phyloP scores from a whole-genome alignment of 1,284 basidiomycete genomes.

The Singerocomus rubriflavus region DNA sequence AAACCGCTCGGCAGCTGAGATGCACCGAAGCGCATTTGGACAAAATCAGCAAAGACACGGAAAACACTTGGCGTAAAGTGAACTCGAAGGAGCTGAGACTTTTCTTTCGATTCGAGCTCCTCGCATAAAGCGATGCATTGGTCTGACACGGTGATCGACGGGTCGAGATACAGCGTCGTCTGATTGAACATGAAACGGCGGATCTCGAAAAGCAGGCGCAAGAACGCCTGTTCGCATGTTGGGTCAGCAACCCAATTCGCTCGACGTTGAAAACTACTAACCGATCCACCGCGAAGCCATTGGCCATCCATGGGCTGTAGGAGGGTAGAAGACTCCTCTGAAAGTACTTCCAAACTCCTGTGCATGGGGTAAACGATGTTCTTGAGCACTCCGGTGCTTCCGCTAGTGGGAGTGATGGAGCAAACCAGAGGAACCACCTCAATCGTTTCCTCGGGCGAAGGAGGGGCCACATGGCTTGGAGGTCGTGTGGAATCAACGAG shows the following conservation, averaged over 20 bases:
- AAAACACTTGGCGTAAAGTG: conserved; percentile 29
- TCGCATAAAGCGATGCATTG: conserved; percentile 24
- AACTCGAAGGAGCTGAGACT: conserved; percentile 22
- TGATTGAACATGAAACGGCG: conserved; percentile 31
- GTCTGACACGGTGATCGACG: conserved; percentile 23
- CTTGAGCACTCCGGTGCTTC: conserved; percentile 29
- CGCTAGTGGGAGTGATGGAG: conserved; percentile 27
- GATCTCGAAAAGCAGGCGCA: conserved; percentile 29
- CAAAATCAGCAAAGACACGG: conserved; percentile 26
- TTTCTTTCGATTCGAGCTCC: conserved; percentile 23
- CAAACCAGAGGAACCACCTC: conserved; percentile 18
- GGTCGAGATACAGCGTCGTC: conserved; percentile 27
- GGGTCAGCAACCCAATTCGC: not conserved
- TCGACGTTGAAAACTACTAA: conserved; percentile 1
- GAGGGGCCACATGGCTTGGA: conserved; percentile 8
- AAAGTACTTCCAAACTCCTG: conserved; percentile 20
- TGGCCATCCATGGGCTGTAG: conserved; percentile 25
- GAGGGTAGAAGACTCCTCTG: conserved; percentile 26
- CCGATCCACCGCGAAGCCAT: conserved; percentile 29
- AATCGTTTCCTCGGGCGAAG: conserved; percentile 14
- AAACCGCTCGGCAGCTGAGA: conserved; percentile 20
- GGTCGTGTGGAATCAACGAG: conserved; percentile 9
- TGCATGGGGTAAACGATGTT: conserved; percentile 29
- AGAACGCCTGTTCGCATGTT: conserved; percentile 19
- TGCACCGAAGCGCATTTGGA: conserved; percentile 16